Conservation (phyloP, 2,329 filamentous ascomycete genomes). For the Lasiodiplodia citricola region DNA sequence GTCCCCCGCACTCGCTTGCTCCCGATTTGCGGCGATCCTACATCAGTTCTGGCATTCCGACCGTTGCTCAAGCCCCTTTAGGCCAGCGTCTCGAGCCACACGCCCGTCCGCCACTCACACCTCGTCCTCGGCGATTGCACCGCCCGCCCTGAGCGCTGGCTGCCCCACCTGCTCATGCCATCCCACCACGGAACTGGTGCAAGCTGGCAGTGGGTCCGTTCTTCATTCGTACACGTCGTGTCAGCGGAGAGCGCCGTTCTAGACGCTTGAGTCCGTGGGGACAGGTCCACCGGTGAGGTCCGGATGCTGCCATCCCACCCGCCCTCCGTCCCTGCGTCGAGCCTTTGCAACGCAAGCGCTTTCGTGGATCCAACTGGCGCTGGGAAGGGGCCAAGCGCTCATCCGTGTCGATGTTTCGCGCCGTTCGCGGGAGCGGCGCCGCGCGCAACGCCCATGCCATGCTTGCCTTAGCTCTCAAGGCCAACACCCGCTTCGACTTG, state of each 20-base stretch:
- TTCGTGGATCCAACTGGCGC: constrained; percentile 19
- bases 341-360: constrained; percentile 16
- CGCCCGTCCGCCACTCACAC: neutral
- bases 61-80: constrained; percentile 3
- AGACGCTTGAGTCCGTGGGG: constrained; percentile 18
- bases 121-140: neutral
- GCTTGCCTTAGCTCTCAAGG: neutral
- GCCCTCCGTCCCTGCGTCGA: constrained; percentile 4
- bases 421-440: constrained; percentile 3
- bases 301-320: constrained; percentile 12
- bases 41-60: constrained; percentile 16
- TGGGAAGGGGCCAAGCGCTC: constrained; percentile 9
- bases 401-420: constrained; percentile 13
- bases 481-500: neutral
- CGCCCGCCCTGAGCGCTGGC: constrained; percentile 9
- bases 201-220: constrained; percentile 21
- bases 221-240: constrained; percentile 16
- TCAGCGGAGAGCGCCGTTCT: constrained; percentile 21
- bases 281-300: constrained; percentile 16
- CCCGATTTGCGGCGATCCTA: constrained; percentile 13
- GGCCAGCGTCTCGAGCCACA: constrained; percentile 14
- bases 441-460: constrained; percentile 1
- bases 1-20: constrained; percentile 19
- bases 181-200: neutral
- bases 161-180: constrained; percentile 22